Evolutionary conservation across 257 asterid genomes (phyloP).

Genomic region (Primulina huaijiensis): DNA sequence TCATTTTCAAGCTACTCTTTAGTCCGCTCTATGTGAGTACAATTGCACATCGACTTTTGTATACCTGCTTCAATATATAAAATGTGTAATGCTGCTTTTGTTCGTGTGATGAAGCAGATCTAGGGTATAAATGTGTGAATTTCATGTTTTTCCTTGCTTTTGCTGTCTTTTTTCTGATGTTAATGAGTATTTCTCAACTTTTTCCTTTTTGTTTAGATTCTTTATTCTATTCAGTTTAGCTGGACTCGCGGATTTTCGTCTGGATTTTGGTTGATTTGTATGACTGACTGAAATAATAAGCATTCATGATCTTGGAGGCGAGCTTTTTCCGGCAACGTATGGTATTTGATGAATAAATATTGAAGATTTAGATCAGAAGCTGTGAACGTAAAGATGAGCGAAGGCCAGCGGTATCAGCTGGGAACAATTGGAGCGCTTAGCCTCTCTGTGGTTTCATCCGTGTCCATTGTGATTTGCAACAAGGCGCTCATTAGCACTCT

Average conservation of each 20-base stretch:
- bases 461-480: conserved; percentile 52
- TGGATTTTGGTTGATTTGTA: conserved; percentile 14
- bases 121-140: conserved; percentile 24
- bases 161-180: conserved; percentile 11
- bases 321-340: conserved; percentile 16
- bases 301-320: conserved; percentile 20
- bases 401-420: conserved; percentile 46
- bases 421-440: conserved; percentile 54
- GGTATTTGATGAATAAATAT: conserved; percentile 28
- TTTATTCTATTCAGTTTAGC: conserved; percentile 25
- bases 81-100: too few species aligned
- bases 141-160: background rate
- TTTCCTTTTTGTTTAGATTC: background rate
- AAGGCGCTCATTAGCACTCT: conserved; percentile 56
- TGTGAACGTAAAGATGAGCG: conserved; percentile 38
- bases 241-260: conserved; percentile 28
- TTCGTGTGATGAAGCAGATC: conserved; percentile 34
- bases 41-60: too few species aligned
- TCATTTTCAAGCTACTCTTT: too few species aligned
- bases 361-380: conserved; percentile 29
- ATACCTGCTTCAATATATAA: too few species aligned
- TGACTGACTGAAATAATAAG: conserved; percentile 9
- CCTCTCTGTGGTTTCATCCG: conserved; percentile 53
- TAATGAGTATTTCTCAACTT: background rate
- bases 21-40: too few species aligned